These are phyloP conservation scores for Steccherinum ochraceum DNA, from an alignment of 768 basidiomycete species.

Conservation along the genomic window DNA sequence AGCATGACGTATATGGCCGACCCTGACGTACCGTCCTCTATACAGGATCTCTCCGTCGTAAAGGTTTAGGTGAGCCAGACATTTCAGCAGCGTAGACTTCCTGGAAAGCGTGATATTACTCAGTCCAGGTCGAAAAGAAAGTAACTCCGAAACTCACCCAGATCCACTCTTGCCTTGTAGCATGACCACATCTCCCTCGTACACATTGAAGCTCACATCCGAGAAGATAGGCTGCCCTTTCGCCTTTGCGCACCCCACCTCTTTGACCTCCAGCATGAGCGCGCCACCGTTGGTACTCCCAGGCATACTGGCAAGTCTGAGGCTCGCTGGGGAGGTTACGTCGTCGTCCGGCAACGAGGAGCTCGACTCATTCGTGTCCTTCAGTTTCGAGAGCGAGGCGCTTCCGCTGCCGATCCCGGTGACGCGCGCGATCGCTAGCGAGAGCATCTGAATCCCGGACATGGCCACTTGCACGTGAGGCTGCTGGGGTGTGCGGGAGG, in stretches of 20 bases:
- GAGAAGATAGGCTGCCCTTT: conserved; percentile 48
- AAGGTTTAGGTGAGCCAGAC: conserved; percentile 71
- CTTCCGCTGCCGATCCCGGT: too few species aligned
- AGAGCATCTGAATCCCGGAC: too few species aligned
- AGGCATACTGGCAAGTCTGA: neutral
- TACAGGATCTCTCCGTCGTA: conserved; percentile 62
- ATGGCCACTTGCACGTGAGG: too few species aligned
- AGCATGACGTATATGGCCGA: too few species aligned
- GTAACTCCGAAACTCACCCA: conserved; percentile 45
- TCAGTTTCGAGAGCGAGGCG: too few species aligned
- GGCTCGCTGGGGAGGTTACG: too few species aligned
- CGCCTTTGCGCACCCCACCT: conserved; percentile 43
- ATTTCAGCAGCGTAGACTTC: conserved; percentile 79
- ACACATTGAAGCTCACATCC: conserved; percentile 53
- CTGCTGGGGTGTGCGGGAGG: too few species aligned
- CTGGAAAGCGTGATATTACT: conserved; percentile 22
- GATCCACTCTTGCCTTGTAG: conserved; percentile 77
- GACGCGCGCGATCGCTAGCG: too few species aligned
- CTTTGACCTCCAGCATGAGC: conserved; percentile 44
- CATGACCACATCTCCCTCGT: conserved; percentile 70
- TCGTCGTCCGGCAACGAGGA: too few species aligned
- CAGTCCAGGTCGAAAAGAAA: neutral
- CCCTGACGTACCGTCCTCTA: conserved; percentile 65
- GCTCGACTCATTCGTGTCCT: too few species aligned
- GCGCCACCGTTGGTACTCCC: neutral